Base-by-base conservation (phyloP, 495 filamentous ascomycete species). In the Aspergillus saccharolyticus region DNA sequence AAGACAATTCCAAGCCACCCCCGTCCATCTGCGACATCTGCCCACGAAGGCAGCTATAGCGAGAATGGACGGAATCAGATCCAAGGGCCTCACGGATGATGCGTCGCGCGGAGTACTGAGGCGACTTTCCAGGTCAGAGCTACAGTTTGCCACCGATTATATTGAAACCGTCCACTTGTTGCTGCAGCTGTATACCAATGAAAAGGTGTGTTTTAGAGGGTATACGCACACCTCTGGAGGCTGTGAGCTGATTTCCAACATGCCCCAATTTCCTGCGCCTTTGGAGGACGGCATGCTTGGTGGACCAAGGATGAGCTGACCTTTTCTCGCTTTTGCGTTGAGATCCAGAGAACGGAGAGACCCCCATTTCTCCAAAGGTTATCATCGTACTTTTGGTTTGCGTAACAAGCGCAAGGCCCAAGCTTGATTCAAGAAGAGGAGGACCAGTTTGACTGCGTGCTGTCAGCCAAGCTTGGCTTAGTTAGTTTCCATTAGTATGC, bases 71-170 rank as follows among this genome's bases (percentile, higher is more conserved):
- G 33, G 33, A 39, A 39, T 39, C 7, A 39, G 33, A 39, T 12
- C 4, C 33, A 39, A 39, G 6, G 14, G 47, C 47, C 47, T 50
- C 47, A 50, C 21, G 28, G 47, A 50, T 50, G 47, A 50, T 50
- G 47, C 47, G 47, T 50, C 47, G n/a, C 17, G 21, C 17, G 17
- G 21, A 30, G n/a, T 28, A 2, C 19, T 17, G 47, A 50, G 28
- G 28, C 22, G 28, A 22, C 14, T 15, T n/a, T n/a, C 18, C 9
- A 22, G 28, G 21, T 28, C 20, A 21, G 45, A 17, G 19, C 45
- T 20, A 14, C 20, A 22, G 46, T 16, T n/a, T 6, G 47, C 47
- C 22, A 50, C 46, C 47, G 47, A 14, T 16, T 28, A 18, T 28
- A 28, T 50, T 50, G 22, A n/a, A 15, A 50, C 22, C 17, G 14